Base-by-base conservation (phyloP, 768 basidiomycete genomes). In the Macrocybe gigantea region DNA sequence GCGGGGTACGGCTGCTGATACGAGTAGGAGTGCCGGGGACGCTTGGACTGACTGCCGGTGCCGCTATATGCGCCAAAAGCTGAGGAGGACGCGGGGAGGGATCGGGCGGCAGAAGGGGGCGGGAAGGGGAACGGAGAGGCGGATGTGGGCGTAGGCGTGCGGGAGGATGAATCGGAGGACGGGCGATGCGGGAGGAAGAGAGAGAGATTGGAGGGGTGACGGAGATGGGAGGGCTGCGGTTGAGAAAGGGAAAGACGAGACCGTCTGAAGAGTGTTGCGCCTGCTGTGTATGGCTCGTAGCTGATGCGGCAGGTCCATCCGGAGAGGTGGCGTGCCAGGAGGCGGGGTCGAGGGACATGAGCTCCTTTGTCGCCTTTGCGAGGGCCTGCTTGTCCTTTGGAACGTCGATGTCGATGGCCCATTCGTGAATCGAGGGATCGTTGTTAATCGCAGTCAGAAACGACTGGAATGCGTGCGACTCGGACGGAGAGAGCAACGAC, bases 341-440 rank as follows among this genome's bases (percentile, higher is more conserved):
- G 10, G 64, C 71, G 29, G 69, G 54, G 49, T 85, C 85, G 29
- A 89, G 71, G 4, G 85, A 72, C 82, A 92, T 88, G 38, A 92
- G 78, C 63, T 90, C 86, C 63, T 86, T 88, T 0, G 88, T 91
- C 0, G 88, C 88, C 64, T 84, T 85, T 45, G 83, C 68, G 46
- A 92, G 74, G 1, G 82, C 81, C 46, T 85, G 81, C 49, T 71
- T 80, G 50, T 78, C 79, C 48, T 68, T 77, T 45, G 74, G 64
- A 8, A 66, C 54, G 47, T 75, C 74, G 33, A 61, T 49, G 14
- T 74, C 69, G 55, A 78, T 64, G 50, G 78, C 73, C 43, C 78
- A 72, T 40, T 71, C 67, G 50, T 67, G 50, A 22, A 22, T 22
- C 50, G 60, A 48, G 55, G 70, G 52, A 45, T 67, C 63, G 59